Conservation (phyloP, 2,329 filamentous ascomycete species). For the Trichoderma pleuroti region DNA sequence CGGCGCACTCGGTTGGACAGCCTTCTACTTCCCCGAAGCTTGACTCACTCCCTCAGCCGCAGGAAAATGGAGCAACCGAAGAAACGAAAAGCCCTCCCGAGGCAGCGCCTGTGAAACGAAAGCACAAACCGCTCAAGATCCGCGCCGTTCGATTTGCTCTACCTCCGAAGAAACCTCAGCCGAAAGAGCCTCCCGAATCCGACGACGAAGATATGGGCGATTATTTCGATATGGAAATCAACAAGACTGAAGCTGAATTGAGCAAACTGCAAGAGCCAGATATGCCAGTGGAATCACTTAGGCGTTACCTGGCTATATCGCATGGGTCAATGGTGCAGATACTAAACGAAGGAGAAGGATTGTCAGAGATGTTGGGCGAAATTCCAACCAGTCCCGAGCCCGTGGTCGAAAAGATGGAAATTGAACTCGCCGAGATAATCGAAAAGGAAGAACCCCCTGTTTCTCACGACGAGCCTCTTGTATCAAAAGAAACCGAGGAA, state of each 20-base stretch:
- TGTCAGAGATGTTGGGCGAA: conserved; percentile 43
- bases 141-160: conserved; percentile 39
- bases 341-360: conserved; percentile 42
- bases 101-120: conserved; percentile 21
- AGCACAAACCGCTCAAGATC: conserved; percentile 30
- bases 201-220: conserved; percentile 59
- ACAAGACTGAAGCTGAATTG: conserved; percentile 49
- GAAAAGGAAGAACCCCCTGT: background rate
- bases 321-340: conserved; percentile 49
- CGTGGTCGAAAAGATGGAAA: background rate
- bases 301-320: conserved; percentile 46
- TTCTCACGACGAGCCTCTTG: background rate
- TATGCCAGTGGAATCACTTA: conserved; percentile 40
- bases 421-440: background rate
- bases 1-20: background rate
- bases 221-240: conserved; percentile 52
- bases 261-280: conserved; percentile 43
- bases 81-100: background rate
- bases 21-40: conserved; percentile 1
- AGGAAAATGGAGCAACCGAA: background rate
- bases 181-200: conserved; percentile 42
- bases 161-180: conserved; percentile 35
- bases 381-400: background rate
- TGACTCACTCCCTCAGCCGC: background rate
- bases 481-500: background rate